phyloP scores from a whole-genome alignment of 441 rosid species.

The Hura crepitans region DNA sequence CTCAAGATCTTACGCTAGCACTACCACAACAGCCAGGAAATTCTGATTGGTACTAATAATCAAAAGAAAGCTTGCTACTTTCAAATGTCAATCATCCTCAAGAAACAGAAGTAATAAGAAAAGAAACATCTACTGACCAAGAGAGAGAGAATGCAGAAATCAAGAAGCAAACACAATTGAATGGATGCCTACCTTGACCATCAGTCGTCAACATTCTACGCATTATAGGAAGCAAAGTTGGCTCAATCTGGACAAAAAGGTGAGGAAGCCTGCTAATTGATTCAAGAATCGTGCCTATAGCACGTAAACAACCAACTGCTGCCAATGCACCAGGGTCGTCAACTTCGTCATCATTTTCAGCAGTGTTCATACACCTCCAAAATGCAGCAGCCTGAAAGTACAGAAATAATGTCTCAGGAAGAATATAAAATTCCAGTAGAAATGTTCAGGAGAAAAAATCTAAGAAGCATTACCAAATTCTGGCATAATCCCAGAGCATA shows the following conservation, averaged over 20 bases:
- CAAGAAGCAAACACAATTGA: not conserved
- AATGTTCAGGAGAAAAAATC: not conserved
- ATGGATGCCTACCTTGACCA: conserved; percentile 73
- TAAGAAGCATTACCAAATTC: conserved; percentile 66
- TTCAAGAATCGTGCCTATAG: conserved; percentile 98
- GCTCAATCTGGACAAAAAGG: conserved; percentile 89
- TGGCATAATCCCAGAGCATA: conserved; percentile 96
- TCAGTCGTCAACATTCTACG: conserved; percentile 95
- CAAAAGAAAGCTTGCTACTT: conserved; percentile 4
- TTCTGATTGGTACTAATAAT: not conserved
- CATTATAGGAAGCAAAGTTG: conserved; percentile 94
- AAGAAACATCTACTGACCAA: too few relatives aligned
- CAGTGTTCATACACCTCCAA: conserved; percentile 94
- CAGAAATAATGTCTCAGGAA: conserved; percentile 16
- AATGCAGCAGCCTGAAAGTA: conserved; percentile 81
- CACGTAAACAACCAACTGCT: conserved; percentile 98
- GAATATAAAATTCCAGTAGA: conserved; percentile 13
- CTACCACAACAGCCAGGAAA: not conserved
- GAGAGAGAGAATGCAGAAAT: not conserved
- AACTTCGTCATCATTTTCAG: conserved; percentile 82
- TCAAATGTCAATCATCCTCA: conserved; percentile 14
- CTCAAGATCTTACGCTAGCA: not conserved
- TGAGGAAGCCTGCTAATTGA: conserved; percentile 93
- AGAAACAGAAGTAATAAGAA: not conserved
- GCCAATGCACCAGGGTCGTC: conserved; percentile 99